Percentiles rank a stretch among this genome's conserved stretches.
phyloP scores from a whole-genome alignment of 768 basidiomycete species.

The Suillus alpinus region DNA sequence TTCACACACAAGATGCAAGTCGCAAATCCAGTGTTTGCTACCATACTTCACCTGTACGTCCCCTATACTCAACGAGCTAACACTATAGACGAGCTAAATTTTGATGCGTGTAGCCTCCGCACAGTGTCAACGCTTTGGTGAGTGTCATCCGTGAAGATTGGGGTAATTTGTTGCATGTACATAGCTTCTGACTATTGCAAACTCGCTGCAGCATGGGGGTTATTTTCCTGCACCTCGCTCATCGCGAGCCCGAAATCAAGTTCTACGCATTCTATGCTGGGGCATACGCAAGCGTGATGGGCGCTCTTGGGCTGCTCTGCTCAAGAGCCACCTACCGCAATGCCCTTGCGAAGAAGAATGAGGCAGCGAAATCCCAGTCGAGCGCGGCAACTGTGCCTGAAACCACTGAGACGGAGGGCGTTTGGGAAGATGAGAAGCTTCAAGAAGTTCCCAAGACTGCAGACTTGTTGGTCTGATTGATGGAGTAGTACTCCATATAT shows the following conservation, averaged over 20 bases:
- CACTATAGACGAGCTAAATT: background rate
- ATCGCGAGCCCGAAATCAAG: background rate
- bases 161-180: background rate
- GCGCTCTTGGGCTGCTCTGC: background rate
- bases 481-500: background rate
- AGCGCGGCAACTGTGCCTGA: background rate
- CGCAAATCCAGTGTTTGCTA: background rate
- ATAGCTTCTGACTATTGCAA: background rate
- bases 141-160: background rate
- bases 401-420: background rate
- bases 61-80: no score
- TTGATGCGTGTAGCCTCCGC: background rate
- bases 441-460: no score
- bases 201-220: background rate
- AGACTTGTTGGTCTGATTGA: background rate
- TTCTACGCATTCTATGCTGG: conserved; percentile 1
- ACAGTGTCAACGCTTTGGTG: background rate
- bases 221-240: background rate
- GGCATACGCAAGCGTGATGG: background rate
- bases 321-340: background rate
- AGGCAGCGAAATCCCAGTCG: background rate
- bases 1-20: background rate
- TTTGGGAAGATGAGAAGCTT: background rate
- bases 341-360: background rate
- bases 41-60: background rate